These are phyloP conservation scores for Xylaria sp. DNA, from an alignment of 2,329 filamentous ascomycete species.

Conservation along the genomic window DNA sequence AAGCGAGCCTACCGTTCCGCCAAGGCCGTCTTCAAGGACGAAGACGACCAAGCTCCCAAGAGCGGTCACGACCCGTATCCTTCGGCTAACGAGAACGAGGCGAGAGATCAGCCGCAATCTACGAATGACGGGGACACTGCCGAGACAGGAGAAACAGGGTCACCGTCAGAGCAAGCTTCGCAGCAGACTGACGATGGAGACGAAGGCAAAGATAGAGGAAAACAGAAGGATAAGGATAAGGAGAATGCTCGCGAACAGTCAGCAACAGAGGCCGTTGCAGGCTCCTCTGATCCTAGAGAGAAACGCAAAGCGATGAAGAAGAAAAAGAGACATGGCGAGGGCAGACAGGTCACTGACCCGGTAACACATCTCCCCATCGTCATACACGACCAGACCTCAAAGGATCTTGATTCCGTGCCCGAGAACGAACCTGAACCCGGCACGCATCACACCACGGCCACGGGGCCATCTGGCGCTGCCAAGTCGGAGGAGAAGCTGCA, in stretches of 20 bases:
- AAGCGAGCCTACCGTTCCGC: conserved; percentile 52
- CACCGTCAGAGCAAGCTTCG: conserved; percentile 28
- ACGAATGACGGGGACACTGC: conserved; percentile 35
- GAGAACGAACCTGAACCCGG: conserved; percentile 53
- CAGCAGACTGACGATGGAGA: conserved; percentile 9
- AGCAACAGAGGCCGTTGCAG: conserved; percentile 53
- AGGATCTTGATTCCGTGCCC: conserved; percentile 62
- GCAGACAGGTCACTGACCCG: conserved; percentile 76
- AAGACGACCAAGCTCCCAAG: conserved; percentile 44
- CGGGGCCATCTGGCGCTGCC: conserved; percentile 52
- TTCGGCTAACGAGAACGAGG: conserved; percentile 51
- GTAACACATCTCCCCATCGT: conserved; percentile 76
- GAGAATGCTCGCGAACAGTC: conserved; percentile 41
- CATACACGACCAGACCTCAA: conserved; percentile 75
- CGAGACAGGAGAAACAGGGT: conserved; percentile 33
- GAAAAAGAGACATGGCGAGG: conserved; percentile 56
- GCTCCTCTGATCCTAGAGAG: conserved; percentile 57
- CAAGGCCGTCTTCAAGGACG: conserved; percentile 52
- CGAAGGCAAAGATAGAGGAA: conserved; percentile 16
- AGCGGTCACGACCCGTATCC: conserved; percentile 52
- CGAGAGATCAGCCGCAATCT: conserved; percentile 32
- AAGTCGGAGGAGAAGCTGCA: conserved; percentile 56
- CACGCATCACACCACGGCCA: conserved; percentile 52
- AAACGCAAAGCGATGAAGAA: conserved; percentile 63
- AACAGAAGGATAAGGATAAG: conserved; percentile 25